Base-by-base conservation (phyloP, 192 early-diverging fungal genomes). In the Backusella liffmaniae region DNA sequence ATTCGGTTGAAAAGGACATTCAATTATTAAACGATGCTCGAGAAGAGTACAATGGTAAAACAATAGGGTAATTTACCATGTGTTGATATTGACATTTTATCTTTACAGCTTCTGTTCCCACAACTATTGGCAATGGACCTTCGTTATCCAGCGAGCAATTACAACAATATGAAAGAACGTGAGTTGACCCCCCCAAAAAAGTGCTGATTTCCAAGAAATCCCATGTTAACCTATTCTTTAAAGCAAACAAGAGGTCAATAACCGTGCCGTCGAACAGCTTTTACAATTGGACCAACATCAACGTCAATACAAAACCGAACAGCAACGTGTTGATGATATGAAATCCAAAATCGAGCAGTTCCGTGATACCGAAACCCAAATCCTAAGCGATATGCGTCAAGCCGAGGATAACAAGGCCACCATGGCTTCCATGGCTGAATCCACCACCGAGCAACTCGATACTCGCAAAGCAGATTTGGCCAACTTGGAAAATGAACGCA, bases 231-330 rank as follows among this genome's bases (percentile, higher is more conserved):
- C n/a, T 59, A 26, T 59, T 59, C 3, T 59, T 12, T 5, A 59
- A 37, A 94, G 91, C 46, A 94, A 94, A 59, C 94, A 95, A 75
- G 84, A 92, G 75, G 91, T 93, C 18, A 89, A 87, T 34, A 67
- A 86, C 29, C 79, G 84, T 66, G 94, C 93, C 5, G 84, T 92
- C 0, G 86, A 87, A 5, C 92, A 95, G 74, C 88, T 90, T 71
- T 89, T 95, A 66, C 84, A 86, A 65, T 85, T 94, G 0, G 87
- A 88, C 12, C 87, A 88, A 30, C 85, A 96, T 10, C 86, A 89
- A 76, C 89, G 94, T 4, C 85, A 92, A 70, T 77, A 87, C 13
- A 92, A 92, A 72, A 84, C 88, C 0, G 84, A 88, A 73, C 75
- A 81, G 16, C 94, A 96, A 75, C 82, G 86, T n/a, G 76, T 86